These are phyloP conservation scores for Persicaria tinctoria DNA, from an alignment of 148 eudicot genomes.

Conservation along the genomic window DNA sequence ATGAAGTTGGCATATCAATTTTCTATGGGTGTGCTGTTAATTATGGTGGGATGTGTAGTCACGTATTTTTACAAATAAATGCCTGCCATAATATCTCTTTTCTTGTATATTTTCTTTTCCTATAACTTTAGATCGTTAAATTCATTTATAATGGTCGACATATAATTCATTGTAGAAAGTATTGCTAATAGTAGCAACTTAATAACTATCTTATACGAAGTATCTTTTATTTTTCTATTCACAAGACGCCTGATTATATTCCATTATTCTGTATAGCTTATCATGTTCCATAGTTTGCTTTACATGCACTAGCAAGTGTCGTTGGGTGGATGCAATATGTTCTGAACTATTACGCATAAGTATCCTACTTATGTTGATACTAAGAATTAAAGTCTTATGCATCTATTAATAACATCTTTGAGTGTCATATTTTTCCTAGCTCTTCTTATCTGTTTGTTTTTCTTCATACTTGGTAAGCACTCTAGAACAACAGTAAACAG, in stretches of 20 bases:
- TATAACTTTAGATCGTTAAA: not conserved
- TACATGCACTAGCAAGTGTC: slow-evolving; percentile 73
- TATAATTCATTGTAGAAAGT: not conserved
- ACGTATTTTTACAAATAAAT: not conserved
- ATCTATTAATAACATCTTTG: slow-evolving; percentile 9
- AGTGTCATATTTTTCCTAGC: slow-evolving; percentile 32
- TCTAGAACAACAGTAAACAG: not conserved
- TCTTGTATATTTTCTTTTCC: not conserved
- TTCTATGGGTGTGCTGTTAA: not conserved
- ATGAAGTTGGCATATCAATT: not conserved
- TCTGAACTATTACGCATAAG: not conserved
- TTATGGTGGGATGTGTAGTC: not conserved
- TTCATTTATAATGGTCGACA: not conserved
- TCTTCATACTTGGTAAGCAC: slow-evolving; percentile 68
- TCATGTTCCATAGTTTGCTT: slow-evolving; percentile 80
- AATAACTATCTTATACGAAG: not conserved
- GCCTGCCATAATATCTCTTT: not conserved
- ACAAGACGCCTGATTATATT: not conserved
- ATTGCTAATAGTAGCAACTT: not conserved
- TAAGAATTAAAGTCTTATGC: not conserved
- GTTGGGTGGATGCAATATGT: slow-evolving; percentile 83
- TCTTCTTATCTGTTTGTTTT: slow-evolving; percentile 77
- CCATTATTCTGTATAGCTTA: slow-evolving; percentile 21
- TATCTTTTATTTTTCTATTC: not conserved
- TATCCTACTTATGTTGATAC: not conserved